Conservation (phyloP, 768 basidiomycete genomes). For the Aureoboletus auriporus region DNA sequence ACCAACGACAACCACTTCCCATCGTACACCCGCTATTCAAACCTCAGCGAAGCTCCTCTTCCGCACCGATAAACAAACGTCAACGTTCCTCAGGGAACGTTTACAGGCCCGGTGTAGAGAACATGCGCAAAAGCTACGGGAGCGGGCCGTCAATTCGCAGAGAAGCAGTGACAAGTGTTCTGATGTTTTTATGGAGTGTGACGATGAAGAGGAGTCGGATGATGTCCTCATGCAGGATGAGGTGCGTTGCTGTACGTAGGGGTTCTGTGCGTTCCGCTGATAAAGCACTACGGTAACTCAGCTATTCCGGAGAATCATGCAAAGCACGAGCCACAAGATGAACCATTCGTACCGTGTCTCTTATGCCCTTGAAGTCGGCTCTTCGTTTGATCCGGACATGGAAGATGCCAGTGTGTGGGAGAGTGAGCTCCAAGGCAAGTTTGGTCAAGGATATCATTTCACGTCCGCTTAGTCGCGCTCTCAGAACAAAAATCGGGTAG, state of each 20-base stretch:
- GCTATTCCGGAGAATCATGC: constrained; percentile 67
- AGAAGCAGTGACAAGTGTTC: constrained; percentile 47
- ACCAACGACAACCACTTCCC: constrained; percentile 25
- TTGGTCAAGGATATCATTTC: background rate
- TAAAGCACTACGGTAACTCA: constrained; percentile 20
- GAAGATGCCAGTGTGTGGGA: constrained; percentile 66
- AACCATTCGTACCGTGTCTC: constrained; percentile 57
- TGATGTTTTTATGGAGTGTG: constrained; percentile 46
- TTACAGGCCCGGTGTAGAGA: constrained; percentile 62
- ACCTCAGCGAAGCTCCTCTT: constrained; percentile 13
- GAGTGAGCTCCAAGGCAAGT: constrained; percentile 44
- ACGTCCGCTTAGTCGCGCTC: constrained; percentile 1
- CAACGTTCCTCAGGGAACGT: constrained; percentile 51
- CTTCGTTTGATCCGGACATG: constrained; percentile 71
- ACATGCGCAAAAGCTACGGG: constrained; percentile 53
- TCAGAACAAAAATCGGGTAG: constrained; percentile 2
- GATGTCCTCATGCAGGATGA: constrained; percentile 61
- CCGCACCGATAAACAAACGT: constrained; percentile 8
- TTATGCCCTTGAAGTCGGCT: constrained; percentile 66
- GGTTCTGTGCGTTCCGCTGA: constrained; percentile 8
- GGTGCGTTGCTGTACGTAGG: constrained; percentile 26
- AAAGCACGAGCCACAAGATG: constrained; percentile 45
- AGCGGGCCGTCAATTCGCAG: constrained; percentile 38
- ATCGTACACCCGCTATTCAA: constrained; percentile 14
- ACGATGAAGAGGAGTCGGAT: constrained; percentile 56